phyloP scores from a whole-genome alignment of 2,329 filamentous ascomycete species.

The Alternaria postmessia region DNA sequence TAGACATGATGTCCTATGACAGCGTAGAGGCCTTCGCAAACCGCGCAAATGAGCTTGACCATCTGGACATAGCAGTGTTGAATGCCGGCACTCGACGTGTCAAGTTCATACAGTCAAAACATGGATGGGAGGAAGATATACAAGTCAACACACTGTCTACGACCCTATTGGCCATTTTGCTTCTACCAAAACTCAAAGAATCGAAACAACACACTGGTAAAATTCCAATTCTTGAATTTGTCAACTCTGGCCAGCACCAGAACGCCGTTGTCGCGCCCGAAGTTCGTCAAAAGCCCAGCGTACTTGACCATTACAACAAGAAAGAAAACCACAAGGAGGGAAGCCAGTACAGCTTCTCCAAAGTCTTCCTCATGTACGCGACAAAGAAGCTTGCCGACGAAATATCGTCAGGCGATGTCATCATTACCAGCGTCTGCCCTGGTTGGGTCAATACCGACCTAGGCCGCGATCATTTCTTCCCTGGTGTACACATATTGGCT shows the following conservation, averaged over 20 bases:
- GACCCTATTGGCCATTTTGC: conserved; percentile 60
- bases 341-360: conserved; percentile 43
- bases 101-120: conserved; percentile 31
- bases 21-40: conserved; percentile 44
- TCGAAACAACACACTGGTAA: conserved; percentile 32
- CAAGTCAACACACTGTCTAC: conserved; percentile 68
- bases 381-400: conserved; percentile 38
- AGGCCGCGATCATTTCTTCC: conserved; percentile 42
- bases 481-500: conserved; percentile 34
- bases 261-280: conserved; percentile 35
- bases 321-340: conserved; percentile 35
- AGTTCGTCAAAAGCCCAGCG: conserved; percentile 27
- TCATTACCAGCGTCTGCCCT: conserved; percentile 50
- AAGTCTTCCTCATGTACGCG: conserved; percentile 49
- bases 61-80: conserved; percentile 50
- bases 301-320: conserved; percentile 44
- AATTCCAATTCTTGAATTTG: conserved; percentile 43
- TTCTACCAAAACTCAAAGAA: conserved; percentile 53
- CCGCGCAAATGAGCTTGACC: conserved; percentile 37
- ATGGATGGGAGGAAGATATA: conserved; percentile 56
- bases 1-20: conserved; percentile 48
- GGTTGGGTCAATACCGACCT: conserved; percentile 43
- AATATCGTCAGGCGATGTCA: conserved; percentile 39
- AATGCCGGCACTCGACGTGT: conserved; percentile 50
- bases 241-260: conserved; percentile 44